Evolutionary conservation across 2,329 filamentous ascomycete species (phyloP).

Genomic region (Xenosphaeropsis pyriputrescens): DNA sequence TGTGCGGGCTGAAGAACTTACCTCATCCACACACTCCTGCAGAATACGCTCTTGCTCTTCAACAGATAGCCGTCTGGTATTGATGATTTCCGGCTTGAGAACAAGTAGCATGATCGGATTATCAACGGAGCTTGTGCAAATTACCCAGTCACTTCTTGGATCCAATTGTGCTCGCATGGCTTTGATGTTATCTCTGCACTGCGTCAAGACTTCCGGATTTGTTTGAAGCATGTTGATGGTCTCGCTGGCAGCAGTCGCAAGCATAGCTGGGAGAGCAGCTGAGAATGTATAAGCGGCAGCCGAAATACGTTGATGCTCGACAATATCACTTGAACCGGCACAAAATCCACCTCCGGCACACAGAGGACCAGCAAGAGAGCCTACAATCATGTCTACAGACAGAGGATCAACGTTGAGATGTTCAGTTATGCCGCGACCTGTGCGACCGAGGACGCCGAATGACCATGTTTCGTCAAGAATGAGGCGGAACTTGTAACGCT

Average conservation of each 20-base stretch:
- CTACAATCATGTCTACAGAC: slow-evolving; percentile 94
- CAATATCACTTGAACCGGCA: slow-evolving; percentile 77
- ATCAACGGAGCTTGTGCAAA: slow-evolving; percentile 64
- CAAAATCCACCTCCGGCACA: slow-evolving; percentile 95
- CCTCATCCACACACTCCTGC: slow-evolving; percentile 93
- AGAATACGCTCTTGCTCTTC: slow-evolving; percentile 75
- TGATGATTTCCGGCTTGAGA: slow-evolving; percentile 71
- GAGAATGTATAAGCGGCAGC: slow-evolving; percentile 92
- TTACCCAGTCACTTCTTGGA: slow-evolving; percentile 85
- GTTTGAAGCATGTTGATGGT: slow-evolving; percentile 76
- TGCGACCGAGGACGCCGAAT: slow-evolving; percentile 85
- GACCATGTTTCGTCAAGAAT: slow-evolving; percentile 97
- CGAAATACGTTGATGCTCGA: slow-evolving; percentile 90
- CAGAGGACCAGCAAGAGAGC: slow-evolving; percentile 77
- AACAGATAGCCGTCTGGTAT: slow-evolving; percentile 48
- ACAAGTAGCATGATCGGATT: slow-evolving; percentile 79
- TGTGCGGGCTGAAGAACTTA: slow-evolving; percentile 25
- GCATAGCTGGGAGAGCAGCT: slow-evolving; percentile 81
- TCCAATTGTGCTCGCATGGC: slow-evolving; percentile 78
- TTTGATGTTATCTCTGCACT: slow-evolving; percentile 75
- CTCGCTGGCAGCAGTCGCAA: slow-evolving; percentile 92
- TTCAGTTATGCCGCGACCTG: slow-evolving; percentile 84
- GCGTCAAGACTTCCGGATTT: slow-evolving; percentile 65
- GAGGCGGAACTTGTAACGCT: slow-evolving; percentile 93
- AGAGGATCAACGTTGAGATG: slow-evolving; percentile 90